Evolutionary conservation across 345 rosid genomes (phyloP), one percentile per base, ranked within the genome.

Genomic region (Populus alba): DNA sequence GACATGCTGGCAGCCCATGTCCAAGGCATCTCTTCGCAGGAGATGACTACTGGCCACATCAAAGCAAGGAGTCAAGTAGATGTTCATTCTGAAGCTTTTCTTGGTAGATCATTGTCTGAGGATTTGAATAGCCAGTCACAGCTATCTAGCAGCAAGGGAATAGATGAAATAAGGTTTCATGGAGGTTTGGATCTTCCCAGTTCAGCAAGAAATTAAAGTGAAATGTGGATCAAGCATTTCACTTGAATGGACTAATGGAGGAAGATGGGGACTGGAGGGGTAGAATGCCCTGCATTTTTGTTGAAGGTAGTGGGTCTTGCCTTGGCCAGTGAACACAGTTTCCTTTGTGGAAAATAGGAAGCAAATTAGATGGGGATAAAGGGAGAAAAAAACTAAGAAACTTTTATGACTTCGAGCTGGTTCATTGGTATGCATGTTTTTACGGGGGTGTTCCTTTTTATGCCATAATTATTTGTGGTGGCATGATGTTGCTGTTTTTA

Each of bases 21-120:
- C 70, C 84, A 81, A 49, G 80, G 49, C 78, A 73, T 86, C 49
- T 83, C 88, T 38, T 41, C 85, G 78, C 87, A 88, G 31, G 87
- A 81, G 81, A 79, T 59, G 53, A 33, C 70, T 43, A 7, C 62
- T 25, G 37, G 37, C 72, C 78, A 76, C 22, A 41, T 75, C 33
- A 66, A 20, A 65, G 69, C 12, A 17, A 70, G 67, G 65, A 59
- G 74, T 35, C 68, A 41, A 53, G 45, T 55, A 17, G 77, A 75
- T 77, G 8, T 49, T 17, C 75, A 29, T 20, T 29, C 70, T 22
- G 81, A 51, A 55, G 69, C 37, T 33, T 55, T 75, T 75, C 63
- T 38, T 49, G 43, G 79, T 53, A 61, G 55, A 72, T 73, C 84
- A 1, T 71, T 41, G 45, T 81, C 78, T 57, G 77, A 78, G 29